Evolutionary conservation across 768 basidiomycete species (phyloP), one percentile per base, ranked within the genome.

Genomic region (Naganishia onofrii): DNA sequence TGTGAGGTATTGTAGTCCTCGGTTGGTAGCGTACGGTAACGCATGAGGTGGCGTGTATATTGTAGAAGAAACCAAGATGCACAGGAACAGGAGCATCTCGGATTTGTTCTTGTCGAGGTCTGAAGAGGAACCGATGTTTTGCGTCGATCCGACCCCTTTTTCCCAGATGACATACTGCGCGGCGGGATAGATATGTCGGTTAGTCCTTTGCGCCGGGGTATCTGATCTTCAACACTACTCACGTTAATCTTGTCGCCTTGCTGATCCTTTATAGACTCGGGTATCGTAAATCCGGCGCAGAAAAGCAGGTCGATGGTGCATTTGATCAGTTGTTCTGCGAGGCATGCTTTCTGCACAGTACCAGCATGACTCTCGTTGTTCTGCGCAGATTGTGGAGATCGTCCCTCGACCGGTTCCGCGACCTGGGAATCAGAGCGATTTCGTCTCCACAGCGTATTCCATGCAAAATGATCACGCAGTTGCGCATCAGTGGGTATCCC

Each of bases 271-370:
- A 79, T 75, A 55, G 71, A 76, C 31, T 77, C 85, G 10, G 95
- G 91, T 10, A 97, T 82, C 0, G 93, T 95, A 75, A 98, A 96
- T 15, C 92, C 93, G 74, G 92, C 94, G 77, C 92, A 93, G 80
- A 95, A 98, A 46, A 96, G 78, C 13, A 97, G 84, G 78, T 98
- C 94, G 68, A 92, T 86, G 12, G 92, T 83, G 70, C 88, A 88
- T 75, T 85, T 86, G 73, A 95, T 89, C 26, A 97, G 83, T 72
- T 86, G 85, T 76, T 94, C 92, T 0, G 88, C 90, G 4, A 95
- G 81, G 21, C 90, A 89, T n/a, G 91, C 92, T 34, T 87, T 78
- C 17, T 60, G 70, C n/a, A 57, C 36, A 4, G 8, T 54, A 23
- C 48, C 32, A 36, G 57, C 36, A 13, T 67, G 67, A 28, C 48